Evolutionary conservation across 2,329 filamentous ascomycete species (phyloP), one percentile per base, ranked within the genome.

Genomic region (Fusarium citri): DNA sequence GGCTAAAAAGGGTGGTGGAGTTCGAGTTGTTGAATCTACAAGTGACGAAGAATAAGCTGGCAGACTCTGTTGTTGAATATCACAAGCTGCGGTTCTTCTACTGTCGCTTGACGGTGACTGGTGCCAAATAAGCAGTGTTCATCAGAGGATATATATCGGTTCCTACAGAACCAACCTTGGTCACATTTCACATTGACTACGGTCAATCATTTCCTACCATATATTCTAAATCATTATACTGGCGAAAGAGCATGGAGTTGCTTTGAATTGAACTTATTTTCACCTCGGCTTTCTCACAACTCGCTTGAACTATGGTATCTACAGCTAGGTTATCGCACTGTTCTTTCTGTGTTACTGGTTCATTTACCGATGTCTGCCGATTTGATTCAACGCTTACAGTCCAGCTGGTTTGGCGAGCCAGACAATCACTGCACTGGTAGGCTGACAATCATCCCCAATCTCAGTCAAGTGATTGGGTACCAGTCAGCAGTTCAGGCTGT

Each of bases 1-100:
- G 42, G 72, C 76, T 6, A 83, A 80, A 69, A 84, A 82, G 71
- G 81, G 78, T 2, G 81, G 78, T 1, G 79, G 76, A 4, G 80
- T 86, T 41, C 79, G 85, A 26, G 77, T 86, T 16, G 85, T 87
- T 15, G 78, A 80, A 18, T 76, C 80, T 18, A 77, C 79, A 12
- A 77, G 78, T n/a, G 77, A 80, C 3, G 76, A 78, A 3, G 77
- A 75, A 53, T 75, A 47, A 75, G n/a, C 25, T 16, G 14, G 26
- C 37, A n/a, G 15, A 51, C 4, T 34, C 47, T 11, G 18, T 50
- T 22, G 18, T 42, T 28, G 30, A 34, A 28, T 20, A 18, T 28
- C 5, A 4, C 40, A 18, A 50, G 18, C 15, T 40, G 18, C 30
- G 34, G 28, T 14, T 30, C 15, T 43, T 37, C 4, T 16, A 18